Evolutionary conservation across 768 basidiomycete genomes (phyloP), one percentile per base, ranked within the genome.

Genomic region (Cystofilobasidium ferigula): DNA sequence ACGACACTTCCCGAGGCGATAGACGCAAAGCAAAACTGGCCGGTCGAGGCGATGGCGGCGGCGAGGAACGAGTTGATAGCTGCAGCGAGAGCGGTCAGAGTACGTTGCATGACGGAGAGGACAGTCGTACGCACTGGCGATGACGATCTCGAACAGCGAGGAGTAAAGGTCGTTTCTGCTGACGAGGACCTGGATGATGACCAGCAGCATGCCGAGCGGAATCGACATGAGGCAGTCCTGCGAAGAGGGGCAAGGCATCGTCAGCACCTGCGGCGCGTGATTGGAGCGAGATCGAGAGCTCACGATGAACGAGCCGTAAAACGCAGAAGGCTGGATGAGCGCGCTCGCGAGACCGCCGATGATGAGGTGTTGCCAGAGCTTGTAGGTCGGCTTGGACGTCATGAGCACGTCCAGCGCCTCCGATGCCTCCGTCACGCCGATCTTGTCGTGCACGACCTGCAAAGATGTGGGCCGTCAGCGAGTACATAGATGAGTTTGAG

Each of bases 131-230:
- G 38, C 38, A 40, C 58, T 62, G 7, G 89, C 85, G 58, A 89
- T 81, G 16, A 86, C 87, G 68, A 91, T 88, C 82, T 88, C 88
- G 65, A 88, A 90, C 35, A 91, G 83, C 64, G 87, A 87, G 8
- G 82, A 82, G 71, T 88, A 89, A 20, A 92, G 75, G 72, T 89
- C 86, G 71, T 89, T 87, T 68, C 84, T 81, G 9, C 82, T 82
- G 18, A 85, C 84, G 53, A 88, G 73, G 54, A 85, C 79, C 72
- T 92, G 89, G 18, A 89, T 80, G 48, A 79, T 77, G 43, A 89
- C 84, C 35, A 93, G 80, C 6, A 89, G 77, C 24, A 82, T 82
- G 13, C 90, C 89, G 28, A 92, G 80, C 0, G 88, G 89, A 70
- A 86, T 85, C 0, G 82, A 80, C 42, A 84, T 78, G 32, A 90